Conservation (phyloP, 78 protist species). For the Cavenderia fasciculata region DNA sequence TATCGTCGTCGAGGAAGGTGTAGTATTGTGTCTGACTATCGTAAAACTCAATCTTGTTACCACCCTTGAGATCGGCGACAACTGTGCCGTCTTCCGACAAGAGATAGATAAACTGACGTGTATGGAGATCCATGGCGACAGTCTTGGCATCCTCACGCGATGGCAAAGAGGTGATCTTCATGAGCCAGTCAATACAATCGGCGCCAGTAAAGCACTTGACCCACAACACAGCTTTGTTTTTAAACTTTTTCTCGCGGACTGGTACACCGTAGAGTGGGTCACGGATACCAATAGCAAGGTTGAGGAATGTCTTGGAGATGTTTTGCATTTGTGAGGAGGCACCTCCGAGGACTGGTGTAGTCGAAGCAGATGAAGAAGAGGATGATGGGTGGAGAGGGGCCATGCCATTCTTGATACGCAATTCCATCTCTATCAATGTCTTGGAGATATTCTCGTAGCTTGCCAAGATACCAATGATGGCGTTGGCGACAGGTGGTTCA, state of each 20-base stretch:
- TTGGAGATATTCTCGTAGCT: no score
- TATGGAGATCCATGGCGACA: constrained; percentile 25
- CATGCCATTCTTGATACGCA: no score
- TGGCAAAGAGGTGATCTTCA: background rate
- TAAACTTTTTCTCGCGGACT: constrained; percentile 40
- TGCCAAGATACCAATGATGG: background rate
- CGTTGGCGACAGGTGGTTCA: background rate
- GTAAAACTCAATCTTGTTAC: background rate
- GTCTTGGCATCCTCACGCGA: constrained; percentile 16
- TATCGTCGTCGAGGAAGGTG: constrained; percentile 49
- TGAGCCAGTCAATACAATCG: constrained; percentile 54
- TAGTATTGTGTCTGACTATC: constrained; percentile 8
- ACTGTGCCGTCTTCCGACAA: constrained; percentile 34
- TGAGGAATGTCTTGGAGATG: constrained; percentile 10
- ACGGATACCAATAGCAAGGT: constrained; percentile 45
- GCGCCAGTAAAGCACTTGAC: constrained; percentile 32
- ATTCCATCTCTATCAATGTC: no score
- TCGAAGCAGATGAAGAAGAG: no score
- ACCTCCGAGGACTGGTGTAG: background rate
- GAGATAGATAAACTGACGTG: constrained; percentile 14
- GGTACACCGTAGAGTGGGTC: constrained; percentile 60
- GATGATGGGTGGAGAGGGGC: no score
- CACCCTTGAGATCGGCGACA: background rate
- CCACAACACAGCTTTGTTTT: constrained; percentile 13
- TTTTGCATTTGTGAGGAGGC: background rate